phyloP scores from a whole-genome alignment of 2,329 filamentous ascomycete genomes.

The Fusarium liriodendri region DNA sequence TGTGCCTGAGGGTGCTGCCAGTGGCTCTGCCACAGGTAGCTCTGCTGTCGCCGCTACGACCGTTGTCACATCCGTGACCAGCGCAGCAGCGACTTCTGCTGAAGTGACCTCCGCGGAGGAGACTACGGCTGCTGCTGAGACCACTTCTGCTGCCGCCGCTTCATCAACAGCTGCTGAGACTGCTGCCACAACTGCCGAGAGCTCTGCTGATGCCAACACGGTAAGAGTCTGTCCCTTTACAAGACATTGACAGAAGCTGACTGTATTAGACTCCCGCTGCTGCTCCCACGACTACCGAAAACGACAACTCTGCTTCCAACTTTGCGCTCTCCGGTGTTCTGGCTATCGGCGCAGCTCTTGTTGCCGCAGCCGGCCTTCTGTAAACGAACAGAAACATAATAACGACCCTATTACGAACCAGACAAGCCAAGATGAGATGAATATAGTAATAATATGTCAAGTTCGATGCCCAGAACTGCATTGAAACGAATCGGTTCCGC shows the following conservation, averaged over 20 bases:
- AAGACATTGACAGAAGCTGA: not conserved
- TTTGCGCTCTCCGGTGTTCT: slow-evolving; percentile 15
- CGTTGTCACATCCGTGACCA: slow-evolving; percentile 19
- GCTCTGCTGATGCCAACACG: slow-evolving; percentile 13
- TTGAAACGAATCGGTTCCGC: not conserved
- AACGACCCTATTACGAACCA: not conserved
- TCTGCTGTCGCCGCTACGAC: slow-evolving; percentile 9
- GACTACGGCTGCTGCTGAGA: slow-evolving; percentile 7
- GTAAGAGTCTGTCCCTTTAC: not conserved
- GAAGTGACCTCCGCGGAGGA: not conserved
- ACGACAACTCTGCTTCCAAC: slow-evolving; percentile 16
- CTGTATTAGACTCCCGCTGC: slow-evolving; percentile 17
- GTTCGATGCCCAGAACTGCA: not conserved
- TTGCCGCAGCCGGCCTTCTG: slow-evolving; percentile 25
- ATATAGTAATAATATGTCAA: not conserved
- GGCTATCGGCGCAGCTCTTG: slow-evolving; percentile 21
- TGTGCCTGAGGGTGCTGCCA: slow-evolving; percentile 32
- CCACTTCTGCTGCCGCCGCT: slow-evolving; percentile 2
- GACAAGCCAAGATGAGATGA: not conserved
- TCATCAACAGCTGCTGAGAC: slow-evolving; percentile 4
- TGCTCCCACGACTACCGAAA: slow-evolving; percentile 10
- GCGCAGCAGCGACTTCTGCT: slow-evolving; percentile 3
- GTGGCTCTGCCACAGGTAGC: slow-evolving; percentile 15
- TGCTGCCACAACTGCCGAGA: slow-evolving; percentile 10
- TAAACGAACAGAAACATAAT: not conserved